A percentile compares a stretch with the other conserved stretches of the same genome.
Conservation (phyloP, 2,329 filamentous ascomycete genomes). For the Sporothrix brasiliensis region DNA sequence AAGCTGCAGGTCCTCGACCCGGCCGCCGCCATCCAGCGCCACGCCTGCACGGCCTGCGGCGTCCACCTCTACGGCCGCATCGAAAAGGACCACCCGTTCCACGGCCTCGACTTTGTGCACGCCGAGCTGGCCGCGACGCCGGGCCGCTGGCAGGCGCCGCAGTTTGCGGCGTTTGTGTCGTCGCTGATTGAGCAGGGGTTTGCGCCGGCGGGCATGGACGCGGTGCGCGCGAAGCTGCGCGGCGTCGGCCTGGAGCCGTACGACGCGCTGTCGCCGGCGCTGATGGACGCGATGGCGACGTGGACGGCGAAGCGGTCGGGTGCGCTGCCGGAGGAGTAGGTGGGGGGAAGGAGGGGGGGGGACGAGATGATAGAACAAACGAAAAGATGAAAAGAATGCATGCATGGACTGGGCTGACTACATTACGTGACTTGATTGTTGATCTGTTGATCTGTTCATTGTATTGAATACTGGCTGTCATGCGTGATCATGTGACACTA, state of each 20-base stretch:
- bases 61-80: conserved; percentile 68
- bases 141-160: conserved; percentile 68
- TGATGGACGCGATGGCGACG: conserved; percentile 66
- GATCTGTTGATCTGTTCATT: no score
- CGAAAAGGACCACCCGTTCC: conserved; percentile 65
- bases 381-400: no score
- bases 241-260: conserved; percentile 62
- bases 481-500: no score
- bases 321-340: conserved; percentile 34
- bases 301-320: conserved; percentile 56
- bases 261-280: conserved; percentile 61
- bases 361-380: no score
- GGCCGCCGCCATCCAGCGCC: conserved; percentile 60
- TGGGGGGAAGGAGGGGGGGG: no score
- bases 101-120: conserved; percentile 71
- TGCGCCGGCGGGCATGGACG: conserved; percentile 56
- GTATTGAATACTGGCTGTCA: no score
- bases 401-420: no score
- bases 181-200: conserved; percentile 71
- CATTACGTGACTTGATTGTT: no score
- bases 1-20: conserved; percentile 62
- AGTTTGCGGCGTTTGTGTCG: conserved; percentile 69
- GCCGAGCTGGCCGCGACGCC: conserved; percentile 58
- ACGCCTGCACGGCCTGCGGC: conserved; percentile 64
- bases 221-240: conserved; percentile 57